Evolutionary conservation across 176 grass and related monocot genomes (phyloP).

Genomic region (Sorghum bicolor): Sorghum_bicolor_NCBIv3 NC_012871.2:16633001-16633500

Average conservation of each 20-base stretch:
- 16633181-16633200: not conserved
- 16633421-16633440: not conserved
- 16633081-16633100: not conserved
- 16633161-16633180: not conserved
- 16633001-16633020: too few relatives aligned
- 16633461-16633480: slow-evolving; percentile 4
- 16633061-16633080: not conserved
- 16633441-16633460: not conserved
- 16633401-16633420: not conserved
- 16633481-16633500: not conserved
- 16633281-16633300: not conserved
- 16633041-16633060: not conserved
- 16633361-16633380: not conserved
- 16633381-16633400: not conserved
- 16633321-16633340: not conserved
- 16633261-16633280: not conserved
- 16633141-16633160: not conserved
- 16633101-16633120: not conserved
- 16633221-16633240: not conserved
- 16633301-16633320: not conserved
- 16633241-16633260: not conserved
- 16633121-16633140: not conserved
- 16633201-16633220: not conserved
- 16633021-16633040: too few relatives aligned
- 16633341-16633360: not conserved